These are phyloP conservation scores for Alisma plantagoaquatica DNA, from an alignment of 106 monocot genomes.

Conservation along the genomic window DNA sequence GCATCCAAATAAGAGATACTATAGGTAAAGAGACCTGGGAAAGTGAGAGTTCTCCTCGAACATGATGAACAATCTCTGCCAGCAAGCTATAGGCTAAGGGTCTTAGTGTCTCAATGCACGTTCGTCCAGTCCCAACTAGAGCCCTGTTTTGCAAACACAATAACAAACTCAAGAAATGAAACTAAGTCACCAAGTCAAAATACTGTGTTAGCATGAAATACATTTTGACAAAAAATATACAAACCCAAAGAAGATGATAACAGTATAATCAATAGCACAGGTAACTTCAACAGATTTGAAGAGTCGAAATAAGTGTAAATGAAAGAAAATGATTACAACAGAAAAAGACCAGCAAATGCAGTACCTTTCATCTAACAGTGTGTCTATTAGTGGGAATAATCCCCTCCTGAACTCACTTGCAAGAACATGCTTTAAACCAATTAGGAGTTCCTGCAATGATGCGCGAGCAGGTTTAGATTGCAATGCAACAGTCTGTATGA, in stretches of 20 bases:
- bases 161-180: too few relatives aligned
- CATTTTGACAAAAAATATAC: too few relatives aligned
- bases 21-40: conserved; percentile 55
- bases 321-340: neutral
- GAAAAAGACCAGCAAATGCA: neutral
- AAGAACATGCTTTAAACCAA: conserved; percentile 94
- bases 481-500: neutral
- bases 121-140: conserved; percentile 84
- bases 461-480: too few relatives aligned
- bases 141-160: too few relatives aligned
- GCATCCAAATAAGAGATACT: too few relatives aligned
- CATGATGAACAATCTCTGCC: conserved; percentile 98
- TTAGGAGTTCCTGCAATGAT: conserved; percentile 67
- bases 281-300: too few relatives aligned
- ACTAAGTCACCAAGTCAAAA: too few relatives aligned
- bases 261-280: too few relatives aligned
- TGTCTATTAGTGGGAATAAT: conserved; percentile 96
- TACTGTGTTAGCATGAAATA: too few relatives aligned
- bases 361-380: conserved; percentile 94
- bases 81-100: conserved; percentile 96
- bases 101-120: conserved; percentile 87
- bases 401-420: conserved; percentile 87
- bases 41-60: conserved; percentile 78
- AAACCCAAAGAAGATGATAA: too few relatives aligned
- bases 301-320: conserved; percentile 3